Conservation (phyloP, 2,329 filamentous ascomycete genomes). For the Verticillium albo-atrum region DNA sequence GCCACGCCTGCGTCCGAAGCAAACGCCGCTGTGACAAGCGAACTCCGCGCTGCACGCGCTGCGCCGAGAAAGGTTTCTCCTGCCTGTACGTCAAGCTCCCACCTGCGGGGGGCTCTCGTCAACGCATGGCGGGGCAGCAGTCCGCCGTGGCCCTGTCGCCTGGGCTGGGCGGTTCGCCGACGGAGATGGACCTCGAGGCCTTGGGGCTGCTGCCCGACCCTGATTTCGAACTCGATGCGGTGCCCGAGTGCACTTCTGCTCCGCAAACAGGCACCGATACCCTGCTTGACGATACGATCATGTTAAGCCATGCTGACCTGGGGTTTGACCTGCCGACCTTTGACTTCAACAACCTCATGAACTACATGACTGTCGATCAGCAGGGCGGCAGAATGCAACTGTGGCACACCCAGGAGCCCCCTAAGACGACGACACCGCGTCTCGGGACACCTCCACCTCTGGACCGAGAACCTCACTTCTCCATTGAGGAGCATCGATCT, state of each 20-base stretch:
- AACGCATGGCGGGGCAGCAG: neutral
- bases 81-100: conserved; percentile 27
- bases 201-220: neutral
- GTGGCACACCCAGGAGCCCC: neutral
- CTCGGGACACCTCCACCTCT: neutral
- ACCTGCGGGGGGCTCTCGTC: neutral
- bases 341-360: conserved; percentile 18
- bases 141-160: neutral
- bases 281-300: neutral
- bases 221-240: neutral
- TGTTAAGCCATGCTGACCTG: neutral
- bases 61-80: conserved; percentile 31
- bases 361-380: conserved; percentile 8
- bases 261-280: neutral
- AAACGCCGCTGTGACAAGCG: conserved; percentile 43
- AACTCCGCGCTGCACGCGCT: conserved; percentile 35
- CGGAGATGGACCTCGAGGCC: neutral
- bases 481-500: neutral
- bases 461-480: neutral
- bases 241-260: neutral
- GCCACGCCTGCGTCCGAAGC: conserved; percentile 40
- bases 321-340: conserved; percentile 22
- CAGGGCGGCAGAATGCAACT: neutral
- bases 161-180: neutral
- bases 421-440: neutral